Evolutionary conservation across 169 alveolate genomes (phyloP).

Genomic region (Theileria equi): DNA sequence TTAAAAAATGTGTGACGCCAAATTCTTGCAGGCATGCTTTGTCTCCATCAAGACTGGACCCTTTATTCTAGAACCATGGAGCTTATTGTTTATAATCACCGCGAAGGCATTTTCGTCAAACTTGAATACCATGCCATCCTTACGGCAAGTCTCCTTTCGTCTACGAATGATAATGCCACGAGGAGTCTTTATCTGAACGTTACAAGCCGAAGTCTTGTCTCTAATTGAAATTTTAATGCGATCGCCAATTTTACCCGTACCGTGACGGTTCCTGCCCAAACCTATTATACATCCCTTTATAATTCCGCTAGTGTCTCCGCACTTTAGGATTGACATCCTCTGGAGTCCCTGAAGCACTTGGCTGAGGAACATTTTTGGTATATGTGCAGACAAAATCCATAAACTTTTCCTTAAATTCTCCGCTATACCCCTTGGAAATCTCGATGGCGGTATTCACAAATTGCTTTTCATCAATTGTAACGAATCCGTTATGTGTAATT

Average conservation of each 20-base stretch:
- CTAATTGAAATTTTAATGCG: slow-evolving; percentile 75
- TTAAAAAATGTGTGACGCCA: slow-evolving; percentile 69
- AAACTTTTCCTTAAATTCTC: neutral
- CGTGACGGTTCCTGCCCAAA: slow-evolving; percentile 71
- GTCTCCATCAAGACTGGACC: slow-evolving; percentile 80
- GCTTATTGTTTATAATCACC: slow-evolving; percentile 71
- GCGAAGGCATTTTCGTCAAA: slow-evolving; percentile 80
- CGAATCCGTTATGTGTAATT: slow-evolving; percentile 40
- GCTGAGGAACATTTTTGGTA: slow-evolving; percentile 40
- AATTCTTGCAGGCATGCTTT: slow-evolving; percentile 69
- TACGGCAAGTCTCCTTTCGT: slow-evolving; percentile 71
- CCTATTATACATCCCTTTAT: slow-evolving; percentile 80
- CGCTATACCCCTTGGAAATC: neutral
- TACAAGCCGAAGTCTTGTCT: slow-evolving; percentile 71
- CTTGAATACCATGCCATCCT: slow-evolving; percentile 76
- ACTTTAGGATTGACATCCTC: slow-evolving; percentile 71
- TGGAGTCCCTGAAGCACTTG: slow-evolving; percentile 65
- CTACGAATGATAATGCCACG: slow-evolving; percentile 74
- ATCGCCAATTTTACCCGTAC: slow-evolving; percentile 80
- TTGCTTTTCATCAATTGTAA: slow-evolving; percentile 37
- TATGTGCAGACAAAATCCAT: neutral
- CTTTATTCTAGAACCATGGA: slow-evolving; percentile 70
- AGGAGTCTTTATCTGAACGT: slow-evolving; percentile 65
- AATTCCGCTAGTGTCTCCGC: slow-evolving; percentile 77
- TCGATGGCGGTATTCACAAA: slow-evolving; percentile 8